Conservation (phyloP, 2,329 filamentous ascomycete genomes). For the Pezicula rhizophila region DNA sequence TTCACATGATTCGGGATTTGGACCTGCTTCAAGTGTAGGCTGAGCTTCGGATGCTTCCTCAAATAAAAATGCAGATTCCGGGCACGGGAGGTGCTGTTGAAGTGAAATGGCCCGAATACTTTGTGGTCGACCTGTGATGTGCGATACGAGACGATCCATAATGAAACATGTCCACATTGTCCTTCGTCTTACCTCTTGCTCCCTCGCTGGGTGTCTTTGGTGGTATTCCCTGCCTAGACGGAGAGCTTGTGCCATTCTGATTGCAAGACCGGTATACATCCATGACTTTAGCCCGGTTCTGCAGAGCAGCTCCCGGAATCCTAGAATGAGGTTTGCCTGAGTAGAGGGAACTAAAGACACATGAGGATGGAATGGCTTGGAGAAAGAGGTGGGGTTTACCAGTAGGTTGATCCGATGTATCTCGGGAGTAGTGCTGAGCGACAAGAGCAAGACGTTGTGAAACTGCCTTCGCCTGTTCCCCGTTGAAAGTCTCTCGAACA, state of each 20-base stretch:
- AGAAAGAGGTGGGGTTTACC: neutral
- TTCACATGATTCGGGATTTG: neutral
- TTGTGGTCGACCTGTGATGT: neutral
- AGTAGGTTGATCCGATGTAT: neutral
- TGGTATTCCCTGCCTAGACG: conserved; percentile 5
- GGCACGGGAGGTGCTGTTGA: neutral
- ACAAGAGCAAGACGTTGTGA: neutral
- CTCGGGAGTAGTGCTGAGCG: neutral
- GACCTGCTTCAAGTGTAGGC: neutral
- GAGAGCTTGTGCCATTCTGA: conserved; percentile 10
- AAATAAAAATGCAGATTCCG: neutral
- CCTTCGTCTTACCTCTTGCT: conserved; percentile 8
- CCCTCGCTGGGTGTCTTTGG: conserved; percentile 4
- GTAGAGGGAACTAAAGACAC: conserved; percentile 1
- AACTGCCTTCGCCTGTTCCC: neutral
- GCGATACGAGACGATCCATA: neutral
- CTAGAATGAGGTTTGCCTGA: conserved; percentile 9
- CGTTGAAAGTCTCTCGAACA: neutral
- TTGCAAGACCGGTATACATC: conserved; percentile 9
- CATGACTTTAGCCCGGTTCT: conserved; percentile 7
- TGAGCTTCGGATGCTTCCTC: neutral
- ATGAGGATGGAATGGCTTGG: neutral
- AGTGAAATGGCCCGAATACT: neutral
- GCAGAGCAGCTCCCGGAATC: conserved; percentile 6
- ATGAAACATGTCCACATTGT: conserved; percentile 3